These are phyloP conservation scores for Scleroderma bovista DNA, from an alignment of 768 basidiomycete genomes.

Conservation along the genomic window DNA sequence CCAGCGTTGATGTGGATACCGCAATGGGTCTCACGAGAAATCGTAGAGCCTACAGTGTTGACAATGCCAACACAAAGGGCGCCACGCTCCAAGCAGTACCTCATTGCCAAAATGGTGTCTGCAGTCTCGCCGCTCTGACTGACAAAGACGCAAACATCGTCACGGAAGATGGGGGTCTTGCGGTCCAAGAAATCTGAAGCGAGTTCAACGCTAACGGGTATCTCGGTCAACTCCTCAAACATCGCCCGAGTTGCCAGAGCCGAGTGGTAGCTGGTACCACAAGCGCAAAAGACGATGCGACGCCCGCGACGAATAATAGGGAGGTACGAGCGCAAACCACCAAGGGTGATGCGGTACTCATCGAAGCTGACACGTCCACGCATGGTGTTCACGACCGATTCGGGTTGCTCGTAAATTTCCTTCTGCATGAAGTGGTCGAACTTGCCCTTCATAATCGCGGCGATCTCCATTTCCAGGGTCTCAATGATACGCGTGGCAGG, in stretches of 20 bases:
- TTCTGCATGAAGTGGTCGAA: conserved; percentile 99
- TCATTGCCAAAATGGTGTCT: conserved; percentile 92
- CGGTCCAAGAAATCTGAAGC: conserved; percentile 98
- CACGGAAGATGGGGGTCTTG: conserved; percentile 98
- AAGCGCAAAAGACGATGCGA: conserved; percentile 95
- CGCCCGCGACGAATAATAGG: conserved; percentile 93
- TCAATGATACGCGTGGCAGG: conserved; percentile 83
- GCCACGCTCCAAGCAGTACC: conserved; percentile 95
- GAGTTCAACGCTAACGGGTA: conserved; percentile 94
- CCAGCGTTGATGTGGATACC: conserved; percentile 99
- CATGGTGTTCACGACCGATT: conserved; percentile 99
- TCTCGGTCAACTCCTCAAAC: conserved; percentile 98
- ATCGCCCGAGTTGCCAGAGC: conserved; percentile 94
- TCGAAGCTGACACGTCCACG: conserved; percentile 99
- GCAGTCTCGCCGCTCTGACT: conserved; percentile 99
- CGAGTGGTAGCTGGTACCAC: conserved; percentile 97
- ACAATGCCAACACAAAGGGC: conserved; percentile 97
- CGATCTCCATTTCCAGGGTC: conserved; percentile 96
- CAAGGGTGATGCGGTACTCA: conserved; percentile 82
- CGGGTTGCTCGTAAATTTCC: conserved; percentile 98
- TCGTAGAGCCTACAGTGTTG: conserved; percentile 96
- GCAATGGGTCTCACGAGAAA: conserved; percentile 97
- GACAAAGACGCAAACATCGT: conserved; percentile 94
- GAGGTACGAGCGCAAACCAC: conserved; percentile 92
- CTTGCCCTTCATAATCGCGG: conserved; percentile 99